A percentile compares a stretch with the other conserved stretches of the same genome.
These are phyloP conservation scores for Mucor ambiguus DNA, from an alignment of 371 early-diverging fungal species.

Conservation along the genomic window DNA sequence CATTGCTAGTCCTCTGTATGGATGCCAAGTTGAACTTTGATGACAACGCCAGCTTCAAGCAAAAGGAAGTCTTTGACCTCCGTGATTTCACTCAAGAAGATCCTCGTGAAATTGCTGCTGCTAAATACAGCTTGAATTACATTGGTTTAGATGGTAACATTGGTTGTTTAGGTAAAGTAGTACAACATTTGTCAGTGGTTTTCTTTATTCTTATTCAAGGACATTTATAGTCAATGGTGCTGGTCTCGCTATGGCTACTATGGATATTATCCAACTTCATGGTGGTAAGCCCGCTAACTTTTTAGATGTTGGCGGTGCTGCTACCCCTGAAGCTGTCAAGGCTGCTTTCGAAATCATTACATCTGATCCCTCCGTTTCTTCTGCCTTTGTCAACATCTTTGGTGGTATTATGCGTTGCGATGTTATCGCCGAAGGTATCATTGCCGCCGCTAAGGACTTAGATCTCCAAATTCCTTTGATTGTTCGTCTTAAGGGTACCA, in stretches of 20 bases:
- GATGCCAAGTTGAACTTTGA: conserved; percentile 90
- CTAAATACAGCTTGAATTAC: conserved; percentile 97
- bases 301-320: conserved; percentile 97
- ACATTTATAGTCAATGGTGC: conserved; percentile 89
- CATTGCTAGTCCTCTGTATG: conserved; percentile 52
- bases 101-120: conserved; percentile 95
- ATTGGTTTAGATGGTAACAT: conserved; percentile 96
- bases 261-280: conserved; percentile 99
- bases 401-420: conserved; percentile 99
- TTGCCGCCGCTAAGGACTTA: conserved; percentile 91
- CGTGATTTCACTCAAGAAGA: conserved; percentile 97
- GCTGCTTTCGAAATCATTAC: conserved; percentile 99
- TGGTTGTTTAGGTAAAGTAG: conserved; percentile 61
- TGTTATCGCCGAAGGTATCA: conserved; percentile 97
- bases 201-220: background rate
- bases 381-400: conserved; percentile 99
- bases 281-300: conserved; percentile 99
- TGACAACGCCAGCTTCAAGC: conserved; percentile 98
- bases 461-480: conserved; percentile 92
- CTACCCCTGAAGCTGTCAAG: conserved; percentile 94
- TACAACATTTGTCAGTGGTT: conserved; percentile 1
- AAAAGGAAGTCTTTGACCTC: conserved; percentile 85
- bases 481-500: conserved; percentile 94
- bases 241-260: conserved; percentile 99
- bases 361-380: conserved; percentile 90